Conservation (phyloP, 2,329 filamentous ascomycete species). For the Pseudovirgaria hyperparasitica region DNA sequence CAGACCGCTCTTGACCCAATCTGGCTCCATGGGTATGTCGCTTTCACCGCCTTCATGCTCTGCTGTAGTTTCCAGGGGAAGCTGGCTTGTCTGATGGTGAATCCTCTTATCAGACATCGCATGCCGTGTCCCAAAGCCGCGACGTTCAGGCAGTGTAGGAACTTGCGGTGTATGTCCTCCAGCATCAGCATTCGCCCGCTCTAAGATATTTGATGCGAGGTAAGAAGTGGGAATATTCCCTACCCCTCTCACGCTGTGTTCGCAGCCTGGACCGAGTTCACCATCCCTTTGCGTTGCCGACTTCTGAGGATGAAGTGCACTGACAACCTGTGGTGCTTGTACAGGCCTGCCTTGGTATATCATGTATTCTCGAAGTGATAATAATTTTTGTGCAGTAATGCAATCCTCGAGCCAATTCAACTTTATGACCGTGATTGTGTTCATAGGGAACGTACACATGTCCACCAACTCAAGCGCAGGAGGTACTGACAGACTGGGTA, state of each 20-base stretch:
- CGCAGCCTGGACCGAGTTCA: neutral
- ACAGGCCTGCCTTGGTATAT: slow-evolving; percentile 38
- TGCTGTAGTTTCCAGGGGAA: slow-evolving; percentile 61
- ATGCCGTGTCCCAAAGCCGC: slow-evolving; percentile 10
- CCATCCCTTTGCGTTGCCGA: too few relatives aligned
- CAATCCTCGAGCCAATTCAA: slow-evolving; percentile 42
- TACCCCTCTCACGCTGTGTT: slow-evolving; percentile 10
- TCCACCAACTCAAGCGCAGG: neutral
- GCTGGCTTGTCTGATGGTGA: slow-evolving; percentile 16
- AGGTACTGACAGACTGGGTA: slow-evolving; percentile 1
- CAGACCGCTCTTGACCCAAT: slow-evolving; percentile 50
- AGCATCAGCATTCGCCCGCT: slow-evolving; percentile 40
- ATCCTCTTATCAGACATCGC: slow-evolving; percentile 20
- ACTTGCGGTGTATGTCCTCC: slow-evolving; percentile 8
- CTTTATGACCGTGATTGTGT: slow-evolving; percentile 35
- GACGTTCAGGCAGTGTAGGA: slow-evolving; percentile 8
- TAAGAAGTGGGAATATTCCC: slow-evolving; percentile 11
- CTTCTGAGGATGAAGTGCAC: slow-evolving; percentile 5
- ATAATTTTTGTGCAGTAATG: slow-evolving; percentile 24
- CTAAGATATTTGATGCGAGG: slow-evolving; percentile 30
- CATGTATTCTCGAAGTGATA: slow-evolving; percentile 36
- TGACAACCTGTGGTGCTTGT: slow-evolving; percentile 19
- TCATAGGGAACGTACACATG: neutral
- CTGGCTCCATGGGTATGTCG: slow-evolving; percentile 53
- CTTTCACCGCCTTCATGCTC: slow-evolving; percentile 52